Conservation (phyloP, 495 filamentous ascomycete genomes). For the Neurospora sp. region DNA sequence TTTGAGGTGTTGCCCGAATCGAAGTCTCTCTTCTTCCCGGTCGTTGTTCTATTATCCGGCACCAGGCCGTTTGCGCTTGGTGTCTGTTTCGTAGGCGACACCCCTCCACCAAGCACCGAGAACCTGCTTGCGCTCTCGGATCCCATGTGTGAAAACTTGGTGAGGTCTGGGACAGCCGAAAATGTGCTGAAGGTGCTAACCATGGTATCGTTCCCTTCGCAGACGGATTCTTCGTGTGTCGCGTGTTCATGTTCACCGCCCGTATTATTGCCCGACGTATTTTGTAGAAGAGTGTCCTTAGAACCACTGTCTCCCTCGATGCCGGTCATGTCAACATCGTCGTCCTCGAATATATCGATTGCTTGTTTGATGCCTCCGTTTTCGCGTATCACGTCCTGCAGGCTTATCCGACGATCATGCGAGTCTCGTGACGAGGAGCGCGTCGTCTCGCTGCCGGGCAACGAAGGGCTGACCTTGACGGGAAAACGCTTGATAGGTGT, state of each 20-base stretch:
- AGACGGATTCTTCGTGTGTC: slow-evolving; percentile 21
- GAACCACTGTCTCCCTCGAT: slow-evolving; percentile 5
- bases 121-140: slow-evolving; percentile 44
- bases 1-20: slow-evolving; percentile 52
- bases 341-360: slow-evolving; percentile 46
- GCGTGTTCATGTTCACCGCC: slow-evolving; percentile 1
- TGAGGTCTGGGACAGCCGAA: slow-evolving; percentile 81
- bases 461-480: slow-evolving; percentile 32
- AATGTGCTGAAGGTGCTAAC: slow-evolving; percentile 66
- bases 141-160: slow-evolving; percentile 61
- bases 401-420: slow-evolving; percentile 27
- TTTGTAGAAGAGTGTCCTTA: background rate
- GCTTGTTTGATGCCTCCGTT: slow-evolving; percentile 33
- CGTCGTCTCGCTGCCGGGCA: slow-evolving; percentile 14
- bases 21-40: slow-evolving; percentile 7
- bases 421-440: slow-evolving; percentile 14
- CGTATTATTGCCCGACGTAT: slow-evolving; percentile 3
- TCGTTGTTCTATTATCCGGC: slow-evolving; percentile 18
- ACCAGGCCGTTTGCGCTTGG: slow-evolving; percentile 33
- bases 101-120: slow-evolving; percentile 16
- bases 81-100: slow-evolving; percentile 45
- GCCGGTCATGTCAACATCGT: slow-evolving; percentile 22
- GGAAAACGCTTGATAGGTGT: slow-evolving; percentile 46
- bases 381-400: slow-evolving; percentile 32
- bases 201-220: slow-evolving; percentile 56